Base-by-base conservation (phyloP, 2,329 filamentous ascomycete species). In the Venturiaceae sp. region DNA sequence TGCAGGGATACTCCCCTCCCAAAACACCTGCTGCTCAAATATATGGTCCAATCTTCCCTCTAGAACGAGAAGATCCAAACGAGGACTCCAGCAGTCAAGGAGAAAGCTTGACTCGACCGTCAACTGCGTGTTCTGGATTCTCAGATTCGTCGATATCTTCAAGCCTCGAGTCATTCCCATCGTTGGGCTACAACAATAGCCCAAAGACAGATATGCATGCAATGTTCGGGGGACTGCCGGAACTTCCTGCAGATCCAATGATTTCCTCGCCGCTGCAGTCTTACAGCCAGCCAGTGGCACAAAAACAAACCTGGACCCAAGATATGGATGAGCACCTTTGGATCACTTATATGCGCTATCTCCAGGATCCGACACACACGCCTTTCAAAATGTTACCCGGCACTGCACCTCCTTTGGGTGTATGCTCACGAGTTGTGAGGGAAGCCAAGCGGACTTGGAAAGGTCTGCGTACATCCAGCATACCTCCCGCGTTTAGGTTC, bases 331-430 rank as follows among this genome's bases (percentile, higher is more conserved):
- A 81, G 58, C 83, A 86, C 65, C 70, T 86, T 33, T 85, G 83
- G 83, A 80, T 83, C 66, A 83, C 81, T 8, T 86, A 85, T 69
- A 81, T 84, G 71, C 75, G 78, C 57, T 85, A 85, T 66, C 72
- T 86, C n/a, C 81, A 83, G 61, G 83, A 86, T 67, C 83, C 83
- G 21, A 83, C 80, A 3, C 78, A 85, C 53, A 86, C 83, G 1
- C 83, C 83, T 0, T 86, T 86, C 75, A 86, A 86, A 66, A 83
- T 82, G 71, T 76, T 85, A 1, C 83, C 83, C 2, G 83, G 83
- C 53, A 83, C 80, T 46, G 76, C 81, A 34, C 83, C 83, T 37
- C 83, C 83, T 11, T 77, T 85, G 55, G 83, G 83, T 19, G 81
- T 86, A 28, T 85, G 83, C 63, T 78, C 83, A 64, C 80, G 82